Evolutionary conservation across 306 rosid species (phyloP), one percentile per base, ranked within the genome.

Genomic region (Cucumis melo): DNA sequence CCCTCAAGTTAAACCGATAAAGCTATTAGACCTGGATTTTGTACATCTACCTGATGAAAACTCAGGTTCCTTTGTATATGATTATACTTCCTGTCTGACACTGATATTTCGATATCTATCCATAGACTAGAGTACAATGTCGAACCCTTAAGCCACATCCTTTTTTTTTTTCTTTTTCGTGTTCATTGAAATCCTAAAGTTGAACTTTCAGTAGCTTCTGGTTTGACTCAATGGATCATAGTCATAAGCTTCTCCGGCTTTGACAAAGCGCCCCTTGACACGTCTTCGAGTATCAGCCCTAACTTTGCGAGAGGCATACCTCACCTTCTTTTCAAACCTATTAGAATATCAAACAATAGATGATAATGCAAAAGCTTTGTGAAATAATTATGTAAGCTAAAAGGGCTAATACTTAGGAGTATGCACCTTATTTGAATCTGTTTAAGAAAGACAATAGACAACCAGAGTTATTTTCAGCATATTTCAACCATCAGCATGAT

Each of bases 191-290:
- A 32, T 84, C 83, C 82, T 80, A 10, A 84, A 78, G 50, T 74
- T 81, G 88, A 87, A 85, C 89, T 86, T 84, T 87, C 89, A 92
- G 88, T 36, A 95, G 93, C 99, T 92, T 87, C 96, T 89, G 87
- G 98, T 90, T 81, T 81, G 77, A 87, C 58, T 89, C 92, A 92
- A 60, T 9, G 97, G 97, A 77, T 94, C 99, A 56, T 92, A 94
- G 84, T 94, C 96, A 80, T 85, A 90, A 71, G 78, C 87, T 59
- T 94, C 97, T 29, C 99, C 99, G 17, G 97, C 95, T 88, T 94
- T 94, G 57, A 94, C 90, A 79, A 94, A 92, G 32, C 97, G 93
- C 75, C 99, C 99, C 85, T 94, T 94, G 85, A 92, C 99, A 17
- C 97, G 94, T 84, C 73, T 90, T 83, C 99, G 85, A 61, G 87